A percentile compares a stretch with the other conserved stretches of the same genome.
phyloP scores from a whole-genome alignment of 1,139 yeast species.

The Sugiyamaella castrensis region DNA sequence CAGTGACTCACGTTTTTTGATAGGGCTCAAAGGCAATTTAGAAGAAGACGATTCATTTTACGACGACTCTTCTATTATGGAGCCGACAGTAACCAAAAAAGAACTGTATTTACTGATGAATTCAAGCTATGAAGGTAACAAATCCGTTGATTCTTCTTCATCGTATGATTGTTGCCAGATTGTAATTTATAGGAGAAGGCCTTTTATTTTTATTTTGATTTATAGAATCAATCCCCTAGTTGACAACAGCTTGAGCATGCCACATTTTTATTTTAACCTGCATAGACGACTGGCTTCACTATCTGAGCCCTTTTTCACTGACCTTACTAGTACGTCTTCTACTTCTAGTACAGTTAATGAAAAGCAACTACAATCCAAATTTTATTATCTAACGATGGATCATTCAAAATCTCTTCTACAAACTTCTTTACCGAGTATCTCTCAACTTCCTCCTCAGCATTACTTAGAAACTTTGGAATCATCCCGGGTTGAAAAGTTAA shows the following conservation, averaged over 20 bases:
- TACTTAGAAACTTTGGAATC: constrained; percentile 20
- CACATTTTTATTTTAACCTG: constrained; percentile 24
- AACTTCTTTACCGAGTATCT: constrained; percentile 30
- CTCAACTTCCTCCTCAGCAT: constrained; percentile 20
- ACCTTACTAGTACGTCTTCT: constrained; percentile 16
- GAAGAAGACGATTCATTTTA: constrained; percentile 22
- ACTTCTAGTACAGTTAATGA: constrained; percentile 11
- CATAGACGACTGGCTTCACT: constrained; percentile 33
- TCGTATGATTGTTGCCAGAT: constrained; percentile 17
- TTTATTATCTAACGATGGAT: constrained; percentile 28
- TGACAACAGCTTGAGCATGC: constrained; percentile 6
- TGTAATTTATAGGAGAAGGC: constrained; percentile 30
- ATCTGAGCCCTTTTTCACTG: constrained; percentile 31
- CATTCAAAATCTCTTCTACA: constrained; percentile 21
- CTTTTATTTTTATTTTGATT: constrained; percentile 29
- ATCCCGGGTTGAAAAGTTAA: constrained; percentile 16
- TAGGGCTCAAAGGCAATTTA: constrained; percentile 27
- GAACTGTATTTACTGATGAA: constrained; percentile 9
- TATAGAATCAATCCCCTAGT: constrained; percentile 16
- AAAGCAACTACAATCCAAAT: constrained; percentile 16
- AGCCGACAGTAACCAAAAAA: constrained; percentile 5
- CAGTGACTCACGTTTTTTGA: constrained; percentile 27
- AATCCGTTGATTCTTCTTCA: background rate
- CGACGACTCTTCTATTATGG: background rate
- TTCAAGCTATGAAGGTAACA: background rate